A percentile compares a stretch with the other conserved stretches of the same genome.
Evolutionary conservation across 306 rosid species (phyloP).

Genomic region (Acmispon strigosus): DNA sequence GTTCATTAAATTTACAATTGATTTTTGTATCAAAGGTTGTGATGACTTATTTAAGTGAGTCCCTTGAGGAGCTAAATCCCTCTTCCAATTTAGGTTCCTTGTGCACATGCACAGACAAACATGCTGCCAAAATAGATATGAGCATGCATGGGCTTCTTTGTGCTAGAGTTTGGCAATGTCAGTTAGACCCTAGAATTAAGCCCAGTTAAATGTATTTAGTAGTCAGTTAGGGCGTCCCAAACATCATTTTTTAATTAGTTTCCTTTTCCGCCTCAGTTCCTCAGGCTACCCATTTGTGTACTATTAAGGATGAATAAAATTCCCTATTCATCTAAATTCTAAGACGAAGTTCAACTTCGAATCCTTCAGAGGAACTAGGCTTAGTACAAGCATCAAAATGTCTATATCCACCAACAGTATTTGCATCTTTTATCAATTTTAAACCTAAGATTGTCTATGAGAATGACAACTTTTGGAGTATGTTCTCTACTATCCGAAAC

Average conservation of each 20-base stretch:
- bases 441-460: not conserved
- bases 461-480: not conserved
- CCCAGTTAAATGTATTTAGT: too few relatives aligned
- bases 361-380: not conserved
- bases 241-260: too few relatives aligned
- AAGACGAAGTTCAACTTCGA: not conserved
- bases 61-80: not conserved
- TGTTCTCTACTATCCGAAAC: not conserved
- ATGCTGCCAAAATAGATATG: not conserved
- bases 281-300: too few relatives aligned
- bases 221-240: too few relatives aligned
- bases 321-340: too few relatives aligned
- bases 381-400: not conserved
- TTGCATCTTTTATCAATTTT: not conserved
- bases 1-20: too few relatives aligned
- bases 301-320: too few relatives aligned
- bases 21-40: too few relatives aligned
- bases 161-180: not conserved
- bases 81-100: not conserved
- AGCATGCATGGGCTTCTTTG: not conserved
- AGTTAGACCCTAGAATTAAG: not conserved
- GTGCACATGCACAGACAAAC: not conserved
- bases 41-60: too few relatives aligned
- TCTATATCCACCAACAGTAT: not conserved
- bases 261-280: too few relatives aligned